Evolutionary conservation across 495 filamentous ascomycete species (phyloP).

Genomic region (Trichoderma asperelloides): DNA sequence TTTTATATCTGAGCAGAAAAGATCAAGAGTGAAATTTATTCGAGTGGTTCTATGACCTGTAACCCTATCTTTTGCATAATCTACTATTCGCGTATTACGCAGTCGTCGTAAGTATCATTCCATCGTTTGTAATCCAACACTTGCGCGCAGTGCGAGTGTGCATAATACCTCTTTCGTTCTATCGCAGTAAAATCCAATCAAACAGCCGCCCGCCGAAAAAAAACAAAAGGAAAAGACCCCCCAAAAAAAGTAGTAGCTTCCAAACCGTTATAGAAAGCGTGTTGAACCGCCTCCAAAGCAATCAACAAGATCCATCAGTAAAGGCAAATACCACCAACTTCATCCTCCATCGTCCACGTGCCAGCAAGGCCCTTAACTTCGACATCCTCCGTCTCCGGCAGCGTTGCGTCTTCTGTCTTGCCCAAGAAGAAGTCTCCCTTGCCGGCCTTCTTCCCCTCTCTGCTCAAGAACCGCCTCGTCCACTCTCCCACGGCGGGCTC

Average conservation of each 20-base stretch:
- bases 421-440: slow-evolving; percentile 50
- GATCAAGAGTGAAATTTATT: not conserved
- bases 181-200: not conserved
- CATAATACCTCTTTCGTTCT: too few species aligned
- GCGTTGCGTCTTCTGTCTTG: slow-evolving; percentile 37
- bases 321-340: slow-evolving; percentile 50
- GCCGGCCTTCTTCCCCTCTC: slow-evolving; percentile 32
- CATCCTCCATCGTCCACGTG: slow-evolving; percentile 75
- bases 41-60: not conserved
- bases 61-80: not conserved
- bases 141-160: not conserved
- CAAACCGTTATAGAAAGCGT: not conserved
- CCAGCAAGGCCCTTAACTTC: slow-evolving; percentile 74
- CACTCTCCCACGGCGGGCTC: slow-evolving; percentile 83
- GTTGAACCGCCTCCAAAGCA: not conserved
- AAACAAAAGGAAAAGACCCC: not conserved
- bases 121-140: not conserved
- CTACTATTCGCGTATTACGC: not conserved
- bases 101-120: not conserved
- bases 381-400: slow-evolving; percentile 47
- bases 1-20: not conserved
- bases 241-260: not conserved
- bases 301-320: slow-evolving; percentile 22
- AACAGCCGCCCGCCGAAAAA: not conserved
- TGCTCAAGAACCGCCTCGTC: slow-evolving; percentile 66